A percentile compares a stretch with the other conserved stretches of the same genome.
These are phyloP conservation scores for Cryptomeria japonica DNA, from an alignment of 75 land plant genomes.

Conservation along the genomic window DNA sequence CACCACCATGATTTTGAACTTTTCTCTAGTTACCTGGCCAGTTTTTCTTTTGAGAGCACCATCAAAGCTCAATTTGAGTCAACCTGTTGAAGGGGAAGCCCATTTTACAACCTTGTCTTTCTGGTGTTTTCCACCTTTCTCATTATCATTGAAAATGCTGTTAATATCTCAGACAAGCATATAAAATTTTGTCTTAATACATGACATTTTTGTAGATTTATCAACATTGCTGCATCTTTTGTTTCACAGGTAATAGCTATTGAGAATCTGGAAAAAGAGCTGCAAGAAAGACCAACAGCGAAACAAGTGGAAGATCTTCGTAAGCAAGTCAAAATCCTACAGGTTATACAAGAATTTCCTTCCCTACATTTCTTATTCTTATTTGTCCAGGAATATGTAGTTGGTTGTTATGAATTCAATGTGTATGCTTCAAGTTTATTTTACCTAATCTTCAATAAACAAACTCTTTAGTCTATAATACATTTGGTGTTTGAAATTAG, in stretches of 20 bases:
- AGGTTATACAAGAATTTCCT: conserved; percentile 44
- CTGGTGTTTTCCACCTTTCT: background rate
- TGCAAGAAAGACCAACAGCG: conserved; percentile 80
- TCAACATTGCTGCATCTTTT: background rate
- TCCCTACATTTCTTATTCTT: background rate
- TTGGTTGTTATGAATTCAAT: background rate
- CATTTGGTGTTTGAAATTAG: background rate
- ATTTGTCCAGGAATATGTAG: background rate
- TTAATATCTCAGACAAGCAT: background rate
- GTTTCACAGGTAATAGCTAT: conserved; percentile 55
- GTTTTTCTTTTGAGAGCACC: background rate
- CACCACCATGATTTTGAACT: background rate
- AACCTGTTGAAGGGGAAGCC: background rate
- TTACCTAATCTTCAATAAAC: background rate
- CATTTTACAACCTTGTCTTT: background rate
- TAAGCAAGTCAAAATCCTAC: conserved; percentile 93
- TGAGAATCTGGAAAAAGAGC: conserved; percentile 78
- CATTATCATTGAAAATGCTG: background rate
- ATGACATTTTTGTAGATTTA: background rate
- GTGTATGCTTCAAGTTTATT: background rate
- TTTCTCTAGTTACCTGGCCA: background rate
- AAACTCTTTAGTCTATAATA: background rate
- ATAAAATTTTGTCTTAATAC: background rate
- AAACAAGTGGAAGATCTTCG: conserved; percentile 93
- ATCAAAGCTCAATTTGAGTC: background rate